Evolutionary conservation across 805 yeast species (phyloP).

Genomic region (Saturnispora ahearnii): DNA sequence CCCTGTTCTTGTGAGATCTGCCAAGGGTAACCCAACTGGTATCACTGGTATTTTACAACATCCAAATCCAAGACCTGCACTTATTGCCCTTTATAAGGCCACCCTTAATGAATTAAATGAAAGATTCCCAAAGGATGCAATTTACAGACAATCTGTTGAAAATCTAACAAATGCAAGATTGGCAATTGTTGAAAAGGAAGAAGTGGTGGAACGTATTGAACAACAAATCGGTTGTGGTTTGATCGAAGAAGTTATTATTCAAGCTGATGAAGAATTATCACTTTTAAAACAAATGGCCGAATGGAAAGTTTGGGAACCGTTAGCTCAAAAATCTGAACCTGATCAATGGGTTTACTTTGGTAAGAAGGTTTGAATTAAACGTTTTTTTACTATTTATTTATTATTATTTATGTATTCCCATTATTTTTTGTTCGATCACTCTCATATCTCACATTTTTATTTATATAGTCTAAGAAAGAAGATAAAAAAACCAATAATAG

Average conservation of each 20-base stretch:
- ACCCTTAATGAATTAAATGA: constrained; percentile 51
- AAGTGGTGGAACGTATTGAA: constrained; percentile 59
- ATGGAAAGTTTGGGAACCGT: constrained; percentile 70
- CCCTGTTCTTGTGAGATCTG: constrained; percentile 42
- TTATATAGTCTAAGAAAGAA: neutral
- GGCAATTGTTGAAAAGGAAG: constrained; percentile 53
- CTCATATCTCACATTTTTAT: neutral
- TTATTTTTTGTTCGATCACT: neutral
- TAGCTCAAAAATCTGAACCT: constrained; percentile 67
- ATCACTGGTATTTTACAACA: constrained; percentile 69
- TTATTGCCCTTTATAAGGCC: constrained; percentile 58
- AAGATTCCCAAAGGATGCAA: constrained; percentile 62
- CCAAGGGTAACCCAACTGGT: constrained; percentile 69
- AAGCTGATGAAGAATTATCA: constrained; percentile 72
- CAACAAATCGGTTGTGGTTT: constrained; percentile 70
- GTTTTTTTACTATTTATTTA: constrained; percentile 23
- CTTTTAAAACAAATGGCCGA: constrained; percentile 59
- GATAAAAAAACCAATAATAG: too few species aligned
- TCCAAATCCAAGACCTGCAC: constrained; percentile 77
- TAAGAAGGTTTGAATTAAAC: constrained; percentile 37
- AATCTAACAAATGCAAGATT: constrained; percentile 63
- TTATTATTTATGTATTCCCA: neutral
- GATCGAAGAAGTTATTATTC: constrained; percentile 73
- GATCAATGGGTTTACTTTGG: constrained; percentile 85
- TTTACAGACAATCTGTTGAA: constrained; percentile 68